A percentile compares a stretch with the other conserved stretches of the same genome.
Evolutionary conservation across 306 rosid genomes (phyloP).

Genomic region (Elaeagnus macrophylla): DNA sequence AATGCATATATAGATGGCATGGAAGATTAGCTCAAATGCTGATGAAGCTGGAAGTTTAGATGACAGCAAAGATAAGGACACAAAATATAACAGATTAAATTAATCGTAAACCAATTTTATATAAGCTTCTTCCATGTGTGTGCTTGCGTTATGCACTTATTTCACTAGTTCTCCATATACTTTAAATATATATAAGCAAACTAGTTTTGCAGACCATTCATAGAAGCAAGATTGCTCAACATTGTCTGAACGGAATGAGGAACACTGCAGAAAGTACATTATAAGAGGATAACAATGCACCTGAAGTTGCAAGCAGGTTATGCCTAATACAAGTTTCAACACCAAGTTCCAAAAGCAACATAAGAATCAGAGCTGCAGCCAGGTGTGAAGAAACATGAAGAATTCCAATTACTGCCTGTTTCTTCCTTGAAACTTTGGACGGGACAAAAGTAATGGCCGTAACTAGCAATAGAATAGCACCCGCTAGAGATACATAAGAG

Average conservation of each 20-base stretch:
- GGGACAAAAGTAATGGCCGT: conserved; percentile 76
- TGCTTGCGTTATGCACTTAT: too few species aligned
- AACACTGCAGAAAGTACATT: conserved; percentile 2
- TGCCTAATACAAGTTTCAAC: conserved; percentile 79
- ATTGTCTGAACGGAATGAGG: neutral
- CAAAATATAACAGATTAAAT: too few species aligned
- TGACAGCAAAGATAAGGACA: too few species aligned
- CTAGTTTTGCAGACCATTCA: too few species aligned
- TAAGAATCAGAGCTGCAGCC: conserved; percentile 73
- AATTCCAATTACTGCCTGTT: conserved; percentile 62
- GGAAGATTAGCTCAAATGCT: too few species aligned
- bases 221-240: neutral
- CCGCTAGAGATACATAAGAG: conserved; percentile 67
- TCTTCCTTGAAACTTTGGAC: conserved; percentile 72
- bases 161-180: too few species aligned
- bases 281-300: conserved; percentile 25
- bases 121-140: too few species aligned
- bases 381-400: conserved; percentile 92
- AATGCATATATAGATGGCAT: too few species aligned
- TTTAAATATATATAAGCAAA: too few species aligned
- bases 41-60: too few species aligned
- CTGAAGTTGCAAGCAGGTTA: conserved; percentile 85
- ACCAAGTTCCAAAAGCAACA: conserved; percentile 90
- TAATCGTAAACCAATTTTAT: too few species aligned
- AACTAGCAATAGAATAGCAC: conserved; percentile 60